A percentile compares a stretch with the other conserved stretches of the same genome.
These are phyloP conservation scores for Tricholomella constricta DNA, from an alignment of 768 basidiomycete genomes.

Conservation along the genomic window DNA sequence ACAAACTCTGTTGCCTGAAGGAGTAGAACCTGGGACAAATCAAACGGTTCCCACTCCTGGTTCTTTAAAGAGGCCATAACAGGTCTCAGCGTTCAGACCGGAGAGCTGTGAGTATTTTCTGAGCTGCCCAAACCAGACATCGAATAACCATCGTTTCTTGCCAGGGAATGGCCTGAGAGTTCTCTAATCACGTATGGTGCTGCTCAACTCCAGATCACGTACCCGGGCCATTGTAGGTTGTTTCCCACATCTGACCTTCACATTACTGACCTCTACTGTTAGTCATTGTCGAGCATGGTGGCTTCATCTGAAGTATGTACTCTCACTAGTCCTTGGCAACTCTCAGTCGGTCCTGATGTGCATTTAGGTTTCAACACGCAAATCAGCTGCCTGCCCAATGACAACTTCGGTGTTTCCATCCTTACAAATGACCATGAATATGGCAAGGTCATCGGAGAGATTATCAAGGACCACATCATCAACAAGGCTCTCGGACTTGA, in stretches of 20 bases:
- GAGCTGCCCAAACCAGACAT: not conserved
- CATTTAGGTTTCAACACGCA: too few species aligned
- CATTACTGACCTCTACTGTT: not conserved
- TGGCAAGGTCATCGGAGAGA: too few species aligned
- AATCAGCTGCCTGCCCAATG: too few species aligned
- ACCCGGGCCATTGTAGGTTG: constrained; percentile 18
- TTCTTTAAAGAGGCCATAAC: constrained; percentile 3
- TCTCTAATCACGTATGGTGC: constrained; percentile 25
- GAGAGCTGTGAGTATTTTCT: constrained; percentile 20
- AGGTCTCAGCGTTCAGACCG: constrained; percentile 23
- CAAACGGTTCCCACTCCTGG: not conserved
- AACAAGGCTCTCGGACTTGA: constrained; percentile 24
- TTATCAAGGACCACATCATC: constrained; percentile 25
- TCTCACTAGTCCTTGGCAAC: not conserved
- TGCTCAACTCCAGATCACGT: constrained; percentile 22
- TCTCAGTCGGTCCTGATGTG: too few species aligned
- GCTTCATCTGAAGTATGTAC: constrained; percentile 3
- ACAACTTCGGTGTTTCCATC: too few species aligned
- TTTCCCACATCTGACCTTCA: not conserved
- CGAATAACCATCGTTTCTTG: too few species aligned
- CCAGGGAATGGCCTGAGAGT: too few species aligned
- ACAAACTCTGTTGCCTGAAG: too few species aligned
- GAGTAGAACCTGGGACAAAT: not conserved
- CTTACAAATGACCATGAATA: too few species aligned
- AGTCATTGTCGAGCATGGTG: constrained; percentile 8